Base-by-base conservation (phyloP, 225 moss, liverwort and hornwort species). In the Sphagnum contortum region DNA sequence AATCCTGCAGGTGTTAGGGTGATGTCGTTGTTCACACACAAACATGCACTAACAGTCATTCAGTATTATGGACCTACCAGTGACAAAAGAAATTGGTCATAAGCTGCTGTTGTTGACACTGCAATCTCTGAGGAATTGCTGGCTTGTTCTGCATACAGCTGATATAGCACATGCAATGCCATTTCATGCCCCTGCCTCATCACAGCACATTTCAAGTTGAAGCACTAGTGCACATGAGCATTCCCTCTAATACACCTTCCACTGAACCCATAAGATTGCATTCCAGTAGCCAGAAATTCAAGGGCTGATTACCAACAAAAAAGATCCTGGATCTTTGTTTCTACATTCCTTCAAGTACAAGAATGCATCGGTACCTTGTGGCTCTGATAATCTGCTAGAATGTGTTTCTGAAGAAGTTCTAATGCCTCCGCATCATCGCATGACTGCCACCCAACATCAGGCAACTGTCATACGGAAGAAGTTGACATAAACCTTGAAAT, bases 371-470 rank as follows among this genome's bases (percentile, higher is more conserved):
- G 58, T 57, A 84, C 94, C 91, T 89, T 93, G 55, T 93, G 90
- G 72, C 80, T 90, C 80, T 93, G 93, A 68, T 98, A 98, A 79
- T 98, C 96, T 59, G 90, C 87, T 59, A 98, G 90, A 64, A 98
- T 74, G 68, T 98, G 92, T 80, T 91, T 98, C 61, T 86, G 85
- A 48, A 98, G 73, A 66, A 89, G 89, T 71, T 91, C 93, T 60
- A 93, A 74, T 29, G 85, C 80, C 65, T 85, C 90, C 48, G 82
- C 85, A 71, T 98, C 93, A 72, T 88, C 89, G 57, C 86, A 81
- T 69, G 88, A 91, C 94, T 94, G 91, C 70, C 62, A 62, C 91
- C 89, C 70, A 65, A 62, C 55, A 59, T 48, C 58, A 57, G 55
- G 56, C 48, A 52, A 46, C 45, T 67, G 66, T 45, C 60, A 45